Percentiles rank a stretch among this genome's conserved stretches.
Conservation (phyloP, 192 early-diverging fungal genomes). For the Geranomyces variabilis region DNA sequence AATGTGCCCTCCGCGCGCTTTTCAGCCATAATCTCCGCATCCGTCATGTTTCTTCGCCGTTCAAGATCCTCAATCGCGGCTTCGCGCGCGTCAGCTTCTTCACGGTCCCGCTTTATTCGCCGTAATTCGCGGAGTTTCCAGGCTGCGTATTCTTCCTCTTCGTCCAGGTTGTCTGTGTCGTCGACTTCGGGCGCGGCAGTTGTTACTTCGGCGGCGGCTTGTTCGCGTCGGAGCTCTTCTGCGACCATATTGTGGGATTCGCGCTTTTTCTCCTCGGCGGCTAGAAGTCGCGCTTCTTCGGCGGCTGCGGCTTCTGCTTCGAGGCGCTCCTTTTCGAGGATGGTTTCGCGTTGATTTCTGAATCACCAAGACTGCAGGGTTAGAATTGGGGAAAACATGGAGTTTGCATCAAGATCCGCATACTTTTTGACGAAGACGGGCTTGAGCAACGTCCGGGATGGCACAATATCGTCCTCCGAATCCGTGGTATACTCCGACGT, state of each 20-base stretch:
- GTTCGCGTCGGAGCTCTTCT: constrained; percentile 68
- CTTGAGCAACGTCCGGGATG: constrained; percentile 69
- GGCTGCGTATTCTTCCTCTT: constrained; percentile 83
- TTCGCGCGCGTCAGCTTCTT: constrained; percentile 71
- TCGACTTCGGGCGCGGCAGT: constrained; percentile 68
- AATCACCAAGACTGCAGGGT: no score
- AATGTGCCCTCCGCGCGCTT: constrained; percentile 53
- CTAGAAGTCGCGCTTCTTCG: constrained; percentile 52
- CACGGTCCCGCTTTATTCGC: constrained; percentile 86
- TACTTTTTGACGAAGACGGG: constrained; percentile 94
- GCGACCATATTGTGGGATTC: constrained; percentile 80
- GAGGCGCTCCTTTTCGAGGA: constrained; percentile 59
- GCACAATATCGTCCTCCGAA: constrained; percentile 61
- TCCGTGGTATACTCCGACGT: constrained; percentile 64
- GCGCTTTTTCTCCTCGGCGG: constrained; percentile 64
- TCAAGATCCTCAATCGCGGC: constrained; percentile 79
- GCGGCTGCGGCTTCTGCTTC: constrained; percentile 61
- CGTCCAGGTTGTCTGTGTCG: constrained; percentile 89
- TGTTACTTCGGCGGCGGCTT: constrained; percentile 47
- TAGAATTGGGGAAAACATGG: no score
- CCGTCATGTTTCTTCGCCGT: constrained; percentile 77
- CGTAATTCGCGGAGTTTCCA: constrained; percentile 91
- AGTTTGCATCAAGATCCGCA: constrained; percentile 22
- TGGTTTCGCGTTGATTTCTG: constrained; percentile 65
- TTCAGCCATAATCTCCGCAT: constrained; percentile 71